Conservation (phyloP, 345 rosid genomes). For the Hirschfeldia incana region DNA sequence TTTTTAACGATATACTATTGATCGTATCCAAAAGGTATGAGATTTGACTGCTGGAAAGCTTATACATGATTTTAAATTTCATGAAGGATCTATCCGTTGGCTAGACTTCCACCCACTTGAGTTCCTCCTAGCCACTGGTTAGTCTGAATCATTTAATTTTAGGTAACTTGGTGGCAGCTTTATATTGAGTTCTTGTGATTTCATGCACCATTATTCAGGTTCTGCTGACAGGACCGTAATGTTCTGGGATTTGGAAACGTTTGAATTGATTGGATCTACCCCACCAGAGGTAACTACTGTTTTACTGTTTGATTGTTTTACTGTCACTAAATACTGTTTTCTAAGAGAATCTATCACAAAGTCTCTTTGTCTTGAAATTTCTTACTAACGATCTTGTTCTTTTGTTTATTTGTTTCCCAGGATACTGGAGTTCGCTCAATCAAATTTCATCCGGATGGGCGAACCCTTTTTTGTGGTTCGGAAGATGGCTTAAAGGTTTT, state of each 20-base stretch:
- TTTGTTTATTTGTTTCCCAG: conserved; percentile 44
- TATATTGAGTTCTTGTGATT: conserved; percentile 16
- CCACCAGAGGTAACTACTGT: conserved; percentile 79
- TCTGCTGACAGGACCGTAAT: conserved; percentile 95
- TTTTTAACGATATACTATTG: background rate
- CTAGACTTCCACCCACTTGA: conserved; percentile 96
- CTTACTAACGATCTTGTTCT: background rate
- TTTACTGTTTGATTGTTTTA: background rate
- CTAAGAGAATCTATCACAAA: background rate
- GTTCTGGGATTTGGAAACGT: conserved; percentile 99
- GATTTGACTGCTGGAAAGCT: conserved; percentile 99
- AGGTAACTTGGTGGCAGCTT: conserved; percentile 2
- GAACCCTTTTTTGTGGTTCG: conserved; percentile 84
- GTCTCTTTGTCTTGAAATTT: background rate
- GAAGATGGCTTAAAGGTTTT: conserved; percentile 88
- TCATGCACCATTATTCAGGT: conserved; percentile 57
- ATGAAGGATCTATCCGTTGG: conserved; percentile 80
- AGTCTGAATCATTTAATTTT: conserved; percentile 14
- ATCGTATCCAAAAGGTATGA: conserved; percentile 34
- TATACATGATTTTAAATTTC: conserved; percentile 91
- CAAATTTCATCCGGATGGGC: conserved; percentile 89
- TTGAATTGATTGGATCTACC: conserved; percentile 90
- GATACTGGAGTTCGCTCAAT: conserved; percentile 78
- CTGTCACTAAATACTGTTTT: no score
- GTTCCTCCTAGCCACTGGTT: conserved; percentile 94